Conservation (phyloP, 345 rosid genomes). For the Leavenworthia alabamica region DNA sequence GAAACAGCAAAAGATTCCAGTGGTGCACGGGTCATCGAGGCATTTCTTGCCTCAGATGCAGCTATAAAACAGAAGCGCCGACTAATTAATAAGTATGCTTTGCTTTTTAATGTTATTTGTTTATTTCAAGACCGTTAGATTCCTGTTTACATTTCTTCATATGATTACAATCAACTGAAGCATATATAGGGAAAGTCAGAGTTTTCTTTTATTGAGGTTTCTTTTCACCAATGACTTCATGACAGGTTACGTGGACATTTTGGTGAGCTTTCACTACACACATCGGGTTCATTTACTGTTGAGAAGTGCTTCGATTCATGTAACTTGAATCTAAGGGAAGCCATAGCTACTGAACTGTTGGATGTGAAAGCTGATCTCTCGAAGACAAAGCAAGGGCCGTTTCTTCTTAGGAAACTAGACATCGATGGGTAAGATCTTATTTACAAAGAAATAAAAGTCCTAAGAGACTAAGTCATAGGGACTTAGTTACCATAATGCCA, state of each 20-base stretch:
- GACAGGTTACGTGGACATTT: slow-evolving; percentile 73
- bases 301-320: slow-evolving; percentile 74
- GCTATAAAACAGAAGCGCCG: slow-evolving; percentile 67
- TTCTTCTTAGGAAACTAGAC: slow-evolving; percentile 69
- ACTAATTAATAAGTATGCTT: slow-evolving; percentile 63
- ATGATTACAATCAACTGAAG: neutral
- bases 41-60: slow-evolving; percentile 67
- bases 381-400: slow-evolving; percentile 78
- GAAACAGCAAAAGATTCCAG: slow-evolving; percentile 71
- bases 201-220: neutral
- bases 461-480: neutral
- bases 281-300: slow-evolving; percentile 80
- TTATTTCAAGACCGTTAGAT: neutral
- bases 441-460: neutral
- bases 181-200: neutral
- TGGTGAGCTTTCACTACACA: slow-evolving; percentile 63
- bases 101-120: slow-evolving; percentile 10
- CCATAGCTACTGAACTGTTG: slow-evolving; percentile 64
- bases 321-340: slow-evolving; percentile 61
- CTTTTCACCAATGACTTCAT: slow-evolving; percentile 7
- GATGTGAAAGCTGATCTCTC: slow-evolving; percentile 53
- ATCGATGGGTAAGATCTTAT: slow-evolving; percentile 60
- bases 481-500: neutral
- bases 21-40: slow-evolving; percentile 87
- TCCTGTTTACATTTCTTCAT: slow-evolving; percentile 4